Evolutionary conservation across 768 basidiomycete genomes (phyloP).

Genomic region (Podaxis mareebaensis): DNA sequence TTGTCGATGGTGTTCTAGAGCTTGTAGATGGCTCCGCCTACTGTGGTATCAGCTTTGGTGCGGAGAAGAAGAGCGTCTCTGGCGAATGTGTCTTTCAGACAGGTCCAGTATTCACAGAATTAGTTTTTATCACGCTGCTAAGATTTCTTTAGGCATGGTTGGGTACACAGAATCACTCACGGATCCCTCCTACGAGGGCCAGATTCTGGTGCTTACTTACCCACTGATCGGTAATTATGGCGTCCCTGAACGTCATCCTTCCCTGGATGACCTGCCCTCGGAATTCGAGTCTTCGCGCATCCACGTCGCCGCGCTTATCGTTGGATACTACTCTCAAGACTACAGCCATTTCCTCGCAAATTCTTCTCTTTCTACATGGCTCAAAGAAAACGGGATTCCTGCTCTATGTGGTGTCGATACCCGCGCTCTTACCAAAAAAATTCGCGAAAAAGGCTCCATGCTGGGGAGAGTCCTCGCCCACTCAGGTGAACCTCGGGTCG

Average conservation of each 20-base stretch:
- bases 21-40: constrained; percentile 87
- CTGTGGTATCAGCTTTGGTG: constrained; percentile 92
- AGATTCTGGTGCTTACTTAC: constrained; percentile 97
- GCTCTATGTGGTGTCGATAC: constrained; percentile 97
- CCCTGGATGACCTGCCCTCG: constrained; percentile 57
- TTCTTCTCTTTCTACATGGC: constrained; percentile 88
- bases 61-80: constrained; percentile 84
- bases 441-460: constrained; percentile 93
- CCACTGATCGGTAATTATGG: constrained; percentile 98
- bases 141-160: constrained; percentile 82
- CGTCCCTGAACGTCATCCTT: constrained; percentile 70
- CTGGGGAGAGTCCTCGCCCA: constrained; percentile 81
- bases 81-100: constrained; percentile 99
- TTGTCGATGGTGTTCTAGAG: constrained; percentile 75
- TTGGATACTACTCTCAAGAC: constrained; percentile 92
- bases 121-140: constrained; percentile 17
- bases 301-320: constrained; percentile 87
- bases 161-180: constrained; percentile 98
- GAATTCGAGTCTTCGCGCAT: constrained; percentile 96
- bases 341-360: constrained; percentile 93
- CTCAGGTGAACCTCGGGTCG: constrained; percentile 44
- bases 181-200: constrained; percentile 97
- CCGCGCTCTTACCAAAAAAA: constrained; percentile 92
- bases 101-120: constrained; percentile 54
- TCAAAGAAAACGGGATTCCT: constrained; percentile 92